A percentile compares a stretch with the other conserved stretches of the same genome.
phyloP scores from a whole-genome alignment of 2,329 filamentous ascomycete species.

The Lasiodiplodia sp. region DNA sequence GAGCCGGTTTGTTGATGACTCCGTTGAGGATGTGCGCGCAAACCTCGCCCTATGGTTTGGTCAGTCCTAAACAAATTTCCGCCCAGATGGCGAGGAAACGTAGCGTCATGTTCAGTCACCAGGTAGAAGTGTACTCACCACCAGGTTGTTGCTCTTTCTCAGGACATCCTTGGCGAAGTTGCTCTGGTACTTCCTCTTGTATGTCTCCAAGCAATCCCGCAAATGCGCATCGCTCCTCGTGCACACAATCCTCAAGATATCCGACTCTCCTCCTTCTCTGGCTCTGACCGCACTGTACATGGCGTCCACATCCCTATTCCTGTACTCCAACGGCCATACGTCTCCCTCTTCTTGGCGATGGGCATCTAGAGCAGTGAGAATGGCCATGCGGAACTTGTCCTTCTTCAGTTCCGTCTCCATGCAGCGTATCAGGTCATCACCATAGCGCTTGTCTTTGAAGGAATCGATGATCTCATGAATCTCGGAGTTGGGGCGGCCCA shows the following conservation, averaged over 20 bases:
- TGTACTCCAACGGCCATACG: slow-evolving; percentile 62
- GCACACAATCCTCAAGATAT: slow-evolving; percentile 86
- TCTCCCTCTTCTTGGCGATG: slow-evolving; percentile 82
- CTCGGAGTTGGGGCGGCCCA: slow-evolving; percentile 89
- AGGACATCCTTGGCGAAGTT: slow-evolving; percentile 92
- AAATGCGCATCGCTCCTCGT: slow-evolving; percentile 82
- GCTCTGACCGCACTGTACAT: slow-evolving; percentile 75
- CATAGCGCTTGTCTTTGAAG: slow-evolving; percentile 92
- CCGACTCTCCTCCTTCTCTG: slow-evolving; percentile 79
- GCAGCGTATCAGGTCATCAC: slow-evolving; percentile 79
- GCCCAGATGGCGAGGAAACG: neutral
- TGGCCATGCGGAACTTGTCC: slow-evolving; percentile 92
- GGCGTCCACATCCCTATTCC: slow-evolving; percentile 71
- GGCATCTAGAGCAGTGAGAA: slow-evolving; percentile 84
- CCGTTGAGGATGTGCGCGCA: slow-evolving; percentile 96
- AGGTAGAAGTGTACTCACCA: slow-evolving; percentile 68
- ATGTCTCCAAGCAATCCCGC: slow-evolving; percentile 77
- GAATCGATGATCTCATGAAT: slow-evolving; percentile 84
- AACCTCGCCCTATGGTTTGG: slow-evolving; percentile 76
- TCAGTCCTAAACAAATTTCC: neutral
- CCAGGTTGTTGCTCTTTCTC: slow-evolving; percentile 87
- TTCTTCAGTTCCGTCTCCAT: slow-evolving; percentile 94
- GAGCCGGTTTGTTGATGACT: slow-evolving; percentile 92
- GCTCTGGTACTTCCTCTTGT: slow-evolving; percentile 73
- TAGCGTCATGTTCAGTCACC: neutral